Percentiles rank a stretch among this genome's conserved stretches.
Evolutionary conservation across 257 asterid genomes (phyloP).

Genomic region (Ocimum tenuiflorum): DNA sequence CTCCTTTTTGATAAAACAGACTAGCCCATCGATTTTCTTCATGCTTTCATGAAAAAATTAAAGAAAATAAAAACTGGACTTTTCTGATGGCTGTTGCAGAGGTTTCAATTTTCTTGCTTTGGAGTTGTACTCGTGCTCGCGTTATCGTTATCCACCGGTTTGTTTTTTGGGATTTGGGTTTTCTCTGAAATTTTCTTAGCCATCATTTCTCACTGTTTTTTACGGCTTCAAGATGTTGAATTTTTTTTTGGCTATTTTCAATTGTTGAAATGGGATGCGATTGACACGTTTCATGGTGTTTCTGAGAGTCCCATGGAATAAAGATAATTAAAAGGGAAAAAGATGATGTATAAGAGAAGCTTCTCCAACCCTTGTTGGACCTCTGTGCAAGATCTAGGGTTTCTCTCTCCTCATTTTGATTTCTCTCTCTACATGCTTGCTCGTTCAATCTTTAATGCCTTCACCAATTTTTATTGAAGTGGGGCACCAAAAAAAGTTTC

Average conservation of each 20-base stretch:
- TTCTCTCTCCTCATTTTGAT: slow-evolving; percentile 23
- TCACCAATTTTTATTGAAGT: neutral
- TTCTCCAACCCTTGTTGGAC: slow-evolving; percentile 34
- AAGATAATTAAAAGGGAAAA: slow-evolving; percentile 15
- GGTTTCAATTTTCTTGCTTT: slow-evolving; percentile 7
- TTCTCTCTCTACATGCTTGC: slow-evolving; percentile 6
- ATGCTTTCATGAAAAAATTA: neutral
- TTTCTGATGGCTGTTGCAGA: slow-evolving; percentile 19
- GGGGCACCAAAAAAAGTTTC: slow-evolving; percentile 15
- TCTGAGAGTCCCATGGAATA: slow-evolving; percentile 22
- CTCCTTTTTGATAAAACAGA: neutral
- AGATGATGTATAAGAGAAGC: slow-evolving; percentile 33
- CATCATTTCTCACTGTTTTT: slow-evolving; percentile 3
- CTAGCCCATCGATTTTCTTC: neutral
- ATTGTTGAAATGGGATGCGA: slow-evolving; percentile 22
- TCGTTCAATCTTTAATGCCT: slow-evolving; percentile 19
- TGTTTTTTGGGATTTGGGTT: slow-evolving; percentile 8
- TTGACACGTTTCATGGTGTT: slow-evolving; percentile 45
- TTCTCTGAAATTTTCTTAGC: neutral
- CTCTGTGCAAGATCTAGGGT: slow-evolving; percentile 84
- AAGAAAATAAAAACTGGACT: neutral
- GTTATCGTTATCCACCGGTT: slow-evolving; percentile 21
- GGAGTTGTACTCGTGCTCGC: slow-evolving; percentile 2
- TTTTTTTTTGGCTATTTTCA: neutral
- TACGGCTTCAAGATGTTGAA: slow-evolving; percentile 17